Base-by-base conservation (phyloP, 345 rosid species). In the Cochlearia excelsa region DNA sequence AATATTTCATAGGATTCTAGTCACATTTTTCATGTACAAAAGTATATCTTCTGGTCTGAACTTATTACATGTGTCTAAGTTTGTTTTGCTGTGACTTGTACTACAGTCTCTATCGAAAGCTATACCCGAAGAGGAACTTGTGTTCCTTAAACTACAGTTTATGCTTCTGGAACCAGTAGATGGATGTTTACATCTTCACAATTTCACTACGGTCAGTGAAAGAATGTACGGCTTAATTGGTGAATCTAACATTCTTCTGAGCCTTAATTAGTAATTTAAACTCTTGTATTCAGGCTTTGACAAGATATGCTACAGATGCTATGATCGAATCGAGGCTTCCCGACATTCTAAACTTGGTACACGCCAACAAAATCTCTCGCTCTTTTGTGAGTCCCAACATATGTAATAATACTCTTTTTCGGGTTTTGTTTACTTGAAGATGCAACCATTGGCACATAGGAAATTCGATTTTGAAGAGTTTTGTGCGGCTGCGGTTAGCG, bases 381-480 rank as follows among this genome's bases (percentile, higher is more conserved):
- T 16, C 23, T 16, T 16, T 16, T 16, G 23, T 39, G 37, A 33
- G 30, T 41, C 51, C 4, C 4, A 16, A 16, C 23, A 16, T 16
- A 16, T 33, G 7, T 60, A 16, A 58, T 34, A 34, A 34, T 34
- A 34, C 37, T 9, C 26, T 9, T 51, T 35, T 46, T 0, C n/a
- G 3, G 3, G 3, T 37, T 43, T 30, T 28, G 67, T 54, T 69
- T 10, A 37, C 23, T 45, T 50, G 30, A 63, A 70, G 74, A 63
- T 70, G 74, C 69, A 70, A 70, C 69, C 69, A 35, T 50, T 70
- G 9, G 69, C 69, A 50, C 69, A 85, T 62, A 80, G 84, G 66
- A 78, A 88, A 59, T 84, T 92, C 77, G 93, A 89, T 65, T 92
- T 89, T 61, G 99, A 86, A 64, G 99, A 92, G 79, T 92, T 86